Evolutionary conservation across 495 filamentous ascomycete genomes (phyloP), one percentile per base, ranked within the genome.

Genomic region (Hamigera avellanea): DNA sequence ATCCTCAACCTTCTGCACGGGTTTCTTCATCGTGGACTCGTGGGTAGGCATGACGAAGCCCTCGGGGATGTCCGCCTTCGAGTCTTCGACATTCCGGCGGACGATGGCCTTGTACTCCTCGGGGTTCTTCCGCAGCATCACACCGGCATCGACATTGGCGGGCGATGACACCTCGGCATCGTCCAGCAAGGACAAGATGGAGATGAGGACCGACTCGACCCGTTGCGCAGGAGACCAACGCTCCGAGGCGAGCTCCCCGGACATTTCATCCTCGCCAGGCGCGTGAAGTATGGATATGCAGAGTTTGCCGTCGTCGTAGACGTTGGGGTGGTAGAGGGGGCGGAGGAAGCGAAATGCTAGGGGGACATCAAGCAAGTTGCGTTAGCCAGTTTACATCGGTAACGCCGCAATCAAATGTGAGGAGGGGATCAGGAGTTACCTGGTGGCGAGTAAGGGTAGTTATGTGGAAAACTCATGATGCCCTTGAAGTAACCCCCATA

Each of bases 211-310:
- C 33, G 86, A 87, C 59, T 95, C 91, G 38, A 91, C 88, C 7
- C 87, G 78, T 50, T 95, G 91, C 5, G 86, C 78, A 5, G 91
- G 86, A 1, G 80, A 83, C 91, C 91, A 98, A 33, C 91, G 81
- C 59, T 98, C 91, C 1, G 74, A 67, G 14, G 91, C 89, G 13
- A 73, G 59, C 59, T 95, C 91, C 34, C 91, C 91, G 17, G 87
- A 94, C 67, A 84, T 86, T 43, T 80, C 73, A 51, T 95, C 89
- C 35, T 94, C 85, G 40, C 89, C 91, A 1, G 91, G 86, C 8
- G 78, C 67, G 59, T 98, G 89, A 3, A 98, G 75, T 48, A 98
- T 98, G 27, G 88, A 95, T 54, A 98, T 95, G 66, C 91, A 96
- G 13, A 96, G 72, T 37, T 78, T 80, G 46, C 91, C 91, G 56